Percentiles rank a stretch among this genome's conserved stretches.
Conservation (phyloP, 2,329 filamentous ascomycete species). For the Fusarium globosum region DNA sequence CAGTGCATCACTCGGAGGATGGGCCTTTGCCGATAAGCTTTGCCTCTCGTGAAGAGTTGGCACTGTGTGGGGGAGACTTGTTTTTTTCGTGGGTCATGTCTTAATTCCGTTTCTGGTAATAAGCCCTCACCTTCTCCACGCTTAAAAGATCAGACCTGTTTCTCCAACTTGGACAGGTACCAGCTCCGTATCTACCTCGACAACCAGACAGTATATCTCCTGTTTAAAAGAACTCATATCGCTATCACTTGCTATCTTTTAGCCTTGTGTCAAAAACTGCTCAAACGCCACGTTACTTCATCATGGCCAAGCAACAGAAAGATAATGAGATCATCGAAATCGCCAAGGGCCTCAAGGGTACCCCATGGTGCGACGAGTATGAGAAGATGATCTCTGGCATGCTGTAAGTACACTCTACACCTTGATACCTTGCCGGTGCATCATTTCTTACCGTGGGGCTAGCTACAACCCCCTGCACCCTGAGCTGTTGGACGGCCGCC, state of each 20-base stretch:
- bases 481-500: constrained; percentile 35
- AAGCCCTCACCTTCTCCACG: constrained; percentile 8
- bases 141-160: neutral
- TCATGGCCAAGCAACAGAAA: constrained; percentile 37
- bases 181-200: neutral
- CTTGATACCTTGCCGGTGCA: fast-evolving
- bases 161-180: neutral
- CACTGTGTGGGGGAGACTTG: constrained; percentile 1
- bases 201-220: neutral
- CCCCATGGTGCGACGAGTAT: constrained; percentile 42
- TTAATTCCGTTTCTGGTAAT: neutral
- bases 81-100: neutral
- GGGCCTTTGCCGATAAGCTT: neutral
- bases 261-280: fast-evolving
- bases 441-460: neutral
- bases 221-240: neutral
- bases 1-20: neutral
- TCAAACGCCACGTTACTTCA: neutral
- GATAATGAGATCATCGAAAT: constrained; percentile 37
- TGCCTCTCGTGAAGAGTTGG: neutral
- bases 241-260: too few relatives aligned
- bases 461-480: constrained; percentile 39
- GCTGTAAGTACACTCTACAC: constrained; percentile 20
- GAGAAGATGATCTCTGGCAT: constrained; percentile 46
- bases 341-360: constrained; percentile 31